Evolutionary conservation across 106 monocot species (phyloP).

Genomic region (Allium sativum): DNA sequence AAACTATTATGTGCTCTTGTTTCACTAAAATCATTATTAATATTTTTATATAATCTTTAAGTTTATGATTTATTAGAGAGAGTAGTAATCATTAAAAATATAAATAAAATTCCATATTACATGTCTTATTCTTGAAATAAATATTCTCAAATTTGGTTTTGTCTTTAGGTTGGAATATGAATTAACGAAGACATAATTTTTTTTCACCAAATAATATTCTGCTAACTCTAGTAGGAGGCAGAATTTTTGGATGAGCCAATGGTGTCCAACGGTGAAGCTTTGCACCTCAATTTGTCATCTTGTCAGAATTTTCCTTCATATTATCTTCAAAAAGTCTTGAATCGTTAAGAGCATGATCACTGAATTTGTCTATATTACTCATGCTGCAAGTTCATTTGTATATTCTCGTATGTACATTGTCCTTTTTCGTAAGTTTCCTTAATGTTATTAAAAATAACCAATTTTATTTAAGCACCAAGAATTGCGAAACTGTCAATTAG

Average conservation of each 20-base stretch:
- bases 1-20: too few relatives aligned
- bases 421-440: background rate
- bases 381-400: constrained; percentile 29
- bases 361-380: constrained; percentile 71
- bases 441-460: too few relatives aligned
- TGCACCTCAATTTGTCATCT: constrained; percentile 53
- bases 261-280: constrained; percentile 12
- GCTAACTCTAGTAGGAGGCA: constrained; percentile 3
- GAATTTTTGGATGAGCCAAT: constrained; percentile 14
- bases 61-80: too few relatives aligned
- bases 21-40: too few relatives aligned
- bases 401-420: too few relatives aligned
- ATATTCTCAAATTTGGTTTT: too few relatives aligned
- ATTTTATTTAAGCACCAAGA: too few relatives aligned
- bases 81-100: background rate
- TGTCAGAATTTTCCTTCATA: constrained; percentile 50
- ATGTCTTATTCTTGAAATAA: too few relatives aligned
- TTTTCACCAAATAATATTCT: constrained; percentile 11
- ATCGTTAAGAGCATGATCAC: constrained; percentile 76
- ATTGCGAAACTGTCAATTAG: too few relatives aligned
- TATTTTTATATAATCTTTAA: too few relatives aligned
- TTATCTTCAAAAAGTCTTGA: constrained; percentile 47
- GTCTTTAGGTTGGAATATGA: constrained; percentile 6
- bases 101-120: too few relatives aligned
- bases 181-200: constrained; percentile 2